phyloP scores from a whole-genome alignment of 805 yeast genomes.

The Lipomyces japonicus region DNA sequence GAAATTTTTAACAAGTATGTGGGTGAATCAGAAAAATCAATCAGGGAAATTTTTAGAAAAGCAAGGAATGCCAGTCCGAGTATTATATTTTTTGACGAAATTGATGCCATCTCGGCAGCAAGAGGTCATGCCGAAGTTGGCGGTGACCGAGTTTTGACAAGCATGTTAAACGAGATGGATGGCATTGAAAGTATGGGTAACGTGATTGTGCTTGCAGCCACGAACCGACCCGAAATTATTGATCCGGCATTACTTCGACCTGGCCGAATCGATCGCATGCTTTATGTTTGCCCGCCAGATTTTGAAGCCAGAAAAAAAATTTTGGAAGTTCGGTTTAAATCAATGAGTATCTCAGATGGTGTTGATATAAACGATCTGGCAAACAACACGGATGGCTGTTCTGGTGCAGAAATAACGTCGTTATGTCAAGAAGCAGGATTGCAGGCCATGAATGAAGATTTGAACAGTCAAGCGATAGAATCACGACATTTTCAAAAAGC shows the following conservation, averaged over 20 bases:
- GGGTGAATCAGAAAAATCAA: slow-evolving; percentile 90
- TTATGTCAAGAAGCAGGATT: slow-evolving; percentile 94
- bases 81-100: slow-evolving; percentile 92
- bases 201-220: slow-evolving; percentile 92
- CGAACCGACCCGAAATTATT: slow-evolving; percentile 89
- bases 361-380: slow-evolving; percentile 57
- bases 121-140: slow-evolving; percentile 59
- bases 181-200: slow-evolving; percentile 95
- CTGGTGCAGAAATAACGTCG: slow-evolving; percentile 93
- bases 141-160: slow-evolving; percentile 79
- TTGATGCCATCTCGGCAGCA: slow-evolving; percentile 84
- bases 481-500: slow-evolving; percentile 71
- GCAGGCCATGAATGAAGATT: slow-evolving; percentile 82
- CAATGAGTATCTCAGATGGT: slow-evolving; percentile 54
- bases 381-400: slow-evolving; percentile 74
- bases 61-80: slow-evolving; percentile 96
- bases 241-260: slow-evolving; percentile 94
- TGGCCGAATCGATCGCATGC: slow-evolving; percentile 89
- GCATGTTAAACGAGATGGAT: slow-evolving; percentile 89
- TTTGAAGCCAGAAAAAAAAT: slow-evolving; percentile 74
- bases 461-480: slow-evolving; percentile 51
- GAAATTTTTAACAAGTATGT: slow-evolving; percentile 92
- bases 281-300: slow-evolving; percentile 92
- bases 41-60: slow-evolving; percentile 87
- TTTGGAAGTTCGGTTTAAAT: slow-evolving; percentile 60